Conservation (phyloP, 1,284 basidiomycete species). For the Boletus semigastroideus region DNA sequence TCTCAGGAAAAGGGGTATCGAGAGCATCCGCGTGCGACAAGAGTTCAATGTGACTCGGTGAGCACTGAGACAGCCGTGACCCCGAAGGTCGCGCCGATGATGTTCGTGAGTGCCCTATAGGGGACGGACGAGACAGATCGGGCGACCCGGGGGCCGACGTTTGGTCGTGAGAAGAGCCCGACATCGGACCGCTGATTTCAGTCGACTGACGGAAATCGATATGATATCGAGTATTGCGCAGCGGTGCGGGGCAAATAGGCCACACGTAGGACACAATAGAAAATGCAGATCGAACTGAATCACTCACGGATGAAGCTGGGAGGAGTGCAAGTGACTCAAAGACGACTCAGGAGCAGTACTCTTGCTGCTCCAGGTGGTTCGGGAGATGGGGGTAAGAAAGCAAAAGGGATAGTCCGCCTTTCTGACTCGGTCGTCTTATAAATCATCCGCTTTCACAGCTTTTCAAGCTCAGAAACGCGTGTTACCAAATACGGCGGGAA, state of each 20-base stretch:
- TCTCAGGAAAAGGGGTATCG: slow-evolving; percentile 26
- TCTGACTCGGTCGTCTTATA: slow-evolving; percentile 44
- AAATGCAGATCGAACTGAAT: slow-evolving; percentile 27
- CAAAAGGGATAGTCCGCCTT: slow-evolving; percentile 2
- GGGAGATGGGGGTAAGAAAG: slow-evolving; percentile 24
- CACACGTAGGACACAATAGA: slow-evolving; percentile 36
- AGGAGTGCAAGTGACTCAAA: slow-evolving; percentile 26
- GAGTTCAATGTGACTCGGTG: slow-evolving; percentile 21
- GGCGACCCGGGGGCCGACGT: slow-evolving; percentile 28
- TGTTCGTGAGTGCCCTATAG: slow-evolving; percentile 29
- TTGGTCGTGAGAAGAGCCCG: slow-evolving; percentile 7
- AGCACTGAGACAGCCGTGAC: slow-evolving; percentile 22
- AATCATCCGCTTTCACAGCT: slow-evolving; percentile 35
- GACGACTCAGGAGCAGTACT: slow-evolving; percentile 21
- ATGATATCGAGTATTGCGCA: slow-evolving; percentile 15
- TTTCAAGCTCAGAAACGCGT: slow-evolving; percentile 45
- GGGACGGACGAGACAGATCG: slow-evolving; percentile 35
- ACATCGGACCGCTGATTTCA: slow-evolving; percentile 28
- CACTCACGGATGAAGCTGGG: slow-evolving; percentile 26
- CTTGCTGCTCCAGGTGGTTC: slow-evolving; percentile 26
- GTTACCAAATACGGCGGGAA: slow-evolving; percentile 21
- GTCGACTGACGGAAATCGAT: slow-evolving; percentile 32
- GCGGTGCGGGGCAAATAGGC: slow-evolving; percentile 17
- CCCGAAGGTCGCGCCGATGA: slow-evolving; percentile 26
- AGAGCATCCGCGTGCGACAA: slow-evolving; percentile 19